Conservation (phyloP, 768 basidiomycete species). For the Podaxis pistillaris region DNA sequence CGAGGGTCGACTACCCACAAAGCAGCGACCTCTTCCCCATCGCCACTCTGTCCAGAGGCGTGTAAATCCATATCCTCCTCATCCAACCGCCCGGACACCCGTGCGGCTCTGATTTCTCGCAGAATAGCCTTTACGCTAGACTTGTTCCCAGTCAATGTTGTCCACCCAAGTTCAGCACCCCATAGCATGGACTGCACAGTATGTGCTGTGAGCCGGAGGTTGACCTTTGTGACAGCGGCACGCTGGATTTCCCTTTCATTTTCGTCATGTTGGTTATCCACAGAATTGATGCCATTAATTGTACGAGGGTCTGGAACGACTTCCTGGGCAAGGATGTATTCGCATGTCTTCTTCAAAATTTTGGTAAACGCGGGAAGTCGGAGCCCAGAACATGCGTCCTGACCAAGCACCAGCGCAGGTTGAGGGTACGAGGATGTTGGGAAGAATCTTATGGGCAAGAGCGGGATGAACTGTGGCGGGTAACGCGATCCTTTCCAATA, state of each 20-base stretch:
- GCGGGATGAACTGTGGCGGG: slow-evolving; percentile 46
- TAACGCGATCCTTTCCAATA: slow-evolving; percentile 72
- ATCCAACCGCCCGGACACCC: slow-evolving; percentile 31
- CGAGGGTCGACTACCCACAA: slow-evolving; percentile 31
- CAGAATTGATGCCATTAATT: slow-evolving; percentile 15
- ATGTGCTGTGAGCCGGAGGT: slow-evolving; percentile 68
- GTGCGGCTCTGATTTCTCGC: slow-evolving; percentile 54
- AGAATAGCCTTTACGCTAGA: slow-evolving; percentile 76
- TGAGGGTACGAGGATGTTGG: slow-evolving; percentile 25
- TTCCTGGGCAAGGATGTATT: slow-evolving; percentile 50
- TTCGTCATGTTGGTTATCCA: slow-evolving; percentile 5
- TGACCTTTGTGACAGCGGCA: slow-evolving; percentile 50
- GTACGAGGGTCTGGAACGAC: slow-evolving; percentile 32
- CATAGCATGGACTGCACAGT: slow-evolving; percentile 72
- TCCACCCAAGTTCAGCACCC: slow-evolving; percentile 71
- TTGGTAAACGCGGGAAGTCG: slow-evolving; percentile 36
- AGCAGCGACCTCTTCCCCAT: slow-evolving; percentile 19
- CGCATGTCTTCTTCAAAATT: slow-evolving; percentile 51
- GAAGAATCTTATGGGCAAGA: slow-evolving; percentile 58
- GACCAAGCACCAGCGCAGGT: background rate
- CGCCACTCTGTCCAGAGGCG: slow-evolving; percentile 16
- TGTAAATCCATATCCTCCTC: slow-evolving; percentile 19
- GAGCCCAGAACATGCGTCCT: background rate
- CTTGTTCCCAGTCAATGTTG: slow-evolving; percentile 85
- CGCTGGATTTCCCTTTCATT: slow-evolving; percentile 44